Evolutionary conservation across 78 protist species (phyloP).

Genomic region (Bigelowiella natans): DNA sequence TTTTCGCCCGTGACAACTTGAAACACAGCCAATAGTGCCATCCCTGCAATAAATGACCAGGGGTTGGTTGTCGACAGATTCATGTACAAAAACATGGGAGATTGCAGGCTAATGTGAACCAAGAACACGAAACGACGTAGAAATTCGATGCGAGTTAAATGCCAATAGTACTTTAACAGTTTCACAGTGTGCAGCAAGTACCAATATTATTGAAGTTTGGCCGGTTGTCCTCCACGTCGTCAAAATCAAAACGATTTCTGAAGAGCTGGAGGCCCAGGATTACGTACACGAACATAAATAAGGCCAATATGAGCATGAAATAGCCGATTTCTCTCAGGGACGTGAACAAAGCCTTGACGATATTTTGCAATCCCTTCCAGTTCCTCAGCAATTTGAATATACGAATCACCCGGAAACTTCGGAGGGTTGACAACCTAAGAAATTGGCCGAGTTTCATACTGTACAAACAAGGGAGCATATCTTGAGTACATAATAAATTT

Average conservation of each 20-base stretch:
- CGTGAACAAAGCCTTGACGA: not conserved
- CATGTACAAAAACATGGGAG: no score
- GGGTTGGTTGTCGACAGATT: no score
- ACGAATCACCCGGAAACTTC: not conserved
- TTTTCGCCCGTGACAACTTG: not conserved
- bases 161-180: no score
- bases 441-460: no score
- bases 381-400: not conserved
- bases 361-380: not conserved
- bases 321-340: not conserved
- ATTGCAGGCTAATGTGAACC: no score
- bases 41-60: not conserved
- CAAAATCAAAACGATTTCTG: not conserved
- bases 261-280: not conserved
- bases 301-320: not conserved
- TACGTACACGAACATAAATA: not conserved
- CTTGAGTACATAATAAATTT: no score
- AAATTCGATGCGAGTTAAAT: no score
- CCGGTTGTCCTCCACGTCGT: not conserved
- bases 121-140: no score
- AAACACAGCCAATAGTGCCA: not conserved
- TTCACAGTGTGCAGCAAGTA: no score
- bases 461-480: no score
- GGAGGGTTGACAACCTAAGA: not conserved
- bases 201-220: not conserved